Evolutionary conservation across 2,329 filamentous ascomycete genomes (phyloP).

Genomic region (Colletotrichum noveboracense): DNA sequence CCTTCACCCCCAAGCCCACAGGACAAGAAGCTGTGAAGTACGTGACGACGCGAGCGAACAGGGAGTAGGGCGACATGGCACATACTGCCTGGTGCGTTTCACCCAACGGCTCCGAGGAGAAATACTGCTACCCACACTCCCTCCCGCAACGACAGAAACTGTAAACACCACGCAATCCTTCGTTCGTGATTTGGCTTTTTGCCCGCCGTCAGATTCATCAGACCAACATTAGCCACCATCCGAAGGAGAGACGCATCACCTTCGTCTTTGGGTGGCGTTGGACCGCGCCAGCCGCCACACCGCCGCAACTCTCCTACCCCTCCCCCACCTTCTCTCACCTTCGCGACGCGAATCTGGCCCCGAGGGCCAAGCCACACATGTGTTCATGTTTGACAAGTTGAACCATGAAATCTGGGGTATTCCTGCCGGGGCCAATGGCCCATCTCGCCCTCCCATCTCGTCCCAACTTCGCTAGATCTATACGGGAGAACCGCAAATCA

Average conservation of each 20-base stretch:
- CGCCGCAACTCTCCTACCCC: background rate
- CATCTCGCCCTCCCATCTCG: background rate
- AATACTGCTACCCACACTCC: background rate
- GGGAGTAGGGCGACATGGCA: background rate
- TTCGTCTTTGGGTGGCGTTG: background rate
- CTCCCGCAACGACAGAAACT: background rate
- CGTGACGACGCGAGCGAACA: background rate
- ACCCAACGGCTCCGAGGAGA: background rate
- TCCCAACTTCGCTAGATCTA: background rate
- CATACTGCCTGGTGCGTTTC: background rate
- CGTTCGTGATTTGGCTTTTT: background rate
- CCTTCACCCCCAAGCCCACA: background rate
- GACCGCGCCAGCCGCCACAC: background rate
- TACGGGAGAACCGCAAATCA: background rate
- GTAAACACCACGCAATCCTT: background rate
- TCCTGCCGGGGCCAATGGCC: background rate
- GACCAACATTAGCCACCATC: background rate
- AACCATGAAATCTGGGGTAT: conserved; percentile 3
- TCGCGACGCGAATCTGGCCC: conserved; percentile 12
- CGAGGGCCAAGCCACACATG: background rate
- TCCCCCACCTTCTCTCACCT: background rate
- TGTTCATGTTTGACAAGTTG: conserved; percentile 1
- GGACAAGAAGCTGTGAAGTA: background rate
- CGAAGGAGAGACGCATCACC: background rate
- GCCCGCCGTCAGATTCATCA: background rate